phyloP scores from a whole-genome alignment of 257 asterid species.

The Solanum peruvianum region DNA sequence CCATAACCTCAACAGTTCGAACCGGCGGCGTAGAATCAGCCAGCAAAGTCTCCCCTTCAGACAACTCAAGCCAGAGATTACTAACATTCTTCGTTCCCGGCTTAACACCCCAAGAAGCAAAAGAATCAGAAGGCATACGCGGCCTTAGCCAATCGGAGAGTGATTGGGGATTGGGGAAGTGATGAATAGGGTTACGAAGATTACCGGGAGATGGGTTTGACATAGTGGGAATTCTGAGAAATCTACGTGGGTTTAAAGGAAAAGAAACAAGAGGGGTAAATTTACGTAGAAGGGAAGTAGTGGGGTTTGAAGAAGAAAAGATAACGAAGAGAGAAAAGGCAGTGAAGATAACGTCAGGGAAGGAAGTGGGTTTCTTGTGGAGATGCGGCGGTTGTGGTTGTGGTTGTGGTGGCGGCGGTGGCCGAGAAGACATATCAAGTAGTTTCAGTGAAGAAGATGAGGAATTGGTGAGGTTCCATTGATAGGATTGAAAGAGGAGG shows the following conservation, averaged over 20 bases:
- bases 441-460: not conserved
- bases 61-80: conserved; percentile 79
- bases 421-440: conserved; percentile 25
- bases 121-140: conserved; percentile 52
- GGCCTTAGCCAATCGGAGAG: conserved; percentile 28
- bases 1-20: conserved; percentile 66
- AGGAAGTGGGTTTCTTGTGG: conserved; percentile 38
- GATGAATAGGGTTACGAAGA: conserved; percentile 20
- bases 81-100: conserved; percentile 91
- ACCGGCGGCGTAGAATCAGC: conserved; percentile 75
- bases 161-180: conserved; percentile 71
- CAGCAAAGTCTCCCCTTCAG: conserved; percentile 64
- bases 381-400: conserved; percentile 31
- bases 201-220: conserved; percentile 17
- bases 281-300: conserved; percentile 4
- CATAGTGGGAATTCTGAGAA: conserved; percentile 46
- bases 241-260: conserved; percentile 40
- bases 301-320: conserved; percentile 53
- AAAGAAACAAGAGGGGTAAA: conserved; percentile 33
- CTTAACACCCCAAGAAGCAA: conserved; percentile 88
- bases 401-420: conserved; percentile 20
- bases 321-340: conserved; percentile 64
- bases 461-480: not conserved
- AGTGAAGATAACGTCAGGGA: conserved; percentile 67
- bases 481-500: not conserved